Conservation (phyloP, 352 stramenopile genomes). For the Thalassiosira mediterranea region DNA sequence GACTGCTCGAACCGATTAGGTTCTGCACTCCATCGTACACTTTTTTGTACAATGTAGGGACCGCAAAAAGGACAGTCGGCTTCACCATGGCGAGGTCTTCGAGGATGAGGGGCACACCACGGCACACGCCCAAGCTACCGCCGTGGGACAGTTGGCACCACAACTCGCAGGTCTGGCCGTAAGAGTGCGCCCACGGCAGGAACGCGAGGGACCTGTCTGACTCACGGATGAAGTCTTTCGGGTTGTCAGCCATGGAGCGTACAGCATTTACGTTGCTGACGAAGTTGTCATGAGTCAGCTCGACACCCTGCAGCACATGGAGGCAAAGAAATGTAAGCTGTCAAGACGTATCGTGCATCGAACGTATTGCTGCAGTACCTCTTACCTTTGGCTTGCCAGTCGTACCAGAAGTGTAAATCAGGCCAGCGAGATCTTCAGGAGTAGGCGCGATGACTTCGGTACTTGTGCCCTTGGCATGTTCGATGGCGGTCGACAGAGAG, state of each 20-base stretch:
- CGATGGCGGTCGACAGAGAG: slow-evolving; percentile 45
- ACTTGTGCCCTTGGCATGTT: slow-evolving; percentile 36
- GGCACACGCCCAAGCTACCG: slow-evolving; percentile 60
- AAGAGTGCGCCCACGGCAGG: slow-evolving; percentile 84
- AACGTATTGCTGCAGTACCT: too few species aligned
- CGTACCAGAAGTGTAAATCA: slow-evolving; percentile 86
- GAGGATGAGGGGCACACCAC: slow-evolving; percentile 61
- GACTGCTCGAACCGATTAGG: slow-evolving; percentile 52
- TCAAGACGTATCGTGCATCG: too few species aligned
- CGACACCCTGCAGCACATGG: too few species aligned
- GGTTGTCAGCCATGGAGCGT: slow-evolving; percentile 60
- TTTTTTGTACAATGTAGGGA: slow-evolving; percentile 84
- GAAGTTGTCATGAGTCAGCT: slow-evolving; percentile 86
- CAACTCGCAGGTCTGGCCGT: slow-evolving; percentile 79
- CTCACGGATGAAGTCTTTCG: slow-evolving; percentile 53
- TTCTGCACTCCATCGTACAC: slow-evolving; percentile 75
- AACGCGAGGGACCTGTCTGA: slow-evolving; percentile 77
- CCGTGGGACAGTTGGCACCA: slow-evolving; percentile 71
- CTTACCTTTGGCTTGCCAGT: slow-evolving; percentile 86
- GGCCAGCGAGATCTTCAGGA: slow-evolving; percentile 67
- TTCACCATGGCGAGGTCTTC: slow-evolving; percentile 72
- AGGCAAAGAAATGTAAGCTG: too few species aligned
- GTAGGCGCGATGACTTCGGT: slow-evolving; percentile 36
- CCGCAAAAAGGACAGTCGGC: slow-evolving; percentile 78
- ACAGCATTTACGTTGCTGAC: slow-evolving; percentile 75